phyloP scores from a whole-genome alignment of 2,329 filamentous ascomycete genomes.

The Penicillium sp. region DNA sequence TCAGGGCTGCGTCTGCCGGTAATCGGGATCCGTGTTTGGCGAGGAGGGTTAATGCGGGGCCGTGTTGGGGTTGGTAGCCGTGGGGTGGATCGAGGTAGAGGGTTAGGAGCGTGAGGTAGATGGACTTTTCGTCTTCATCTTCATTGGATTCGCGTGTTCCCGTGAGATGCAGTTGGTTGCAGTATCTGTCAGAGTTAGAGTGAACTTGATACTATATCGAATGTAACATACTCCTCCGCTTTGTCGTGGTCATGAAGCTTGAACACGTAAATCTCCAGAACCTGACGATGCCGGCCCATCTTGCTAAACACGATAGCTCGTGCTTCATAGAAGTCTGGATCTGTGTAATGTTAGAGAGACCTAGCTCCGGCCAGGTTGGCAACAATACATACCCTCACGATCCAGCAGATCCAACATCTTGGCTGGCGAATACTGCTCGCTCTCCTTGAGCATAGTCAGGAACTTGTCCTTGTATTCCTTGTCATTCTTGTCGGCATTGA shows the following conservation, averaged over 20 bases:
- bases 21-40: conserved; percentile 87
- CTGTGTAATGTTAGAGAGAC: conserved; percentile 43
- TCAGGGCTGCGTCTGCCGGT: conserved; percentile 78
- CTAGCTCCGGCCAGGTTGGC: too few species aligned
- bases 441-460: conserved; percentile 69
- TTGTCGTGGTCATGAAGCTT: conserved; percentile 81
- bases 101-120: conserved; percentile 86
- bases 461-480: conserved; percentile 61
- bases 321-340: conserved; percentile 80
- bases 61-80: conserved; percentile 66
- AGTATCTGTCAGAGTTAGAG: conserved; percentile 58
- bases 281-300: conserved; percentile 93
- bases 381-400: conserved; percentile 61
- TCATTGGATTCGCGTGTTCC: conserved; percentile 42
- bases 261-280: conserved; percentile 96
- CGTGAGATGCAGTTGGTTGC: conserved; percentile 73
- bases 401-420: conserved; percentile 75
- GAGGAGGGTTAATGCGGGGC: conserved; percentile 79
- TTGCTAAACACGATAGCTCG: conserved; percentile 87
- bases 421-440: conserved; percentile 72
- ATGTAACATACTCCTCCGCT: conserved; percentile 73
- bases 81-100: conserved; percentile 80
- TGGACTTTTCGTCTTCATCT: conserved; percentile 62
- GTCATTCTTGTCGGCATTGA: conserved; percentile 49
- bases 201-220: not conserved